These are phyloP conservation scores for Carex myosuroides DNA, from an alignment of 176 grass and related monocot species.

Conservation along the genomic window DNA sequence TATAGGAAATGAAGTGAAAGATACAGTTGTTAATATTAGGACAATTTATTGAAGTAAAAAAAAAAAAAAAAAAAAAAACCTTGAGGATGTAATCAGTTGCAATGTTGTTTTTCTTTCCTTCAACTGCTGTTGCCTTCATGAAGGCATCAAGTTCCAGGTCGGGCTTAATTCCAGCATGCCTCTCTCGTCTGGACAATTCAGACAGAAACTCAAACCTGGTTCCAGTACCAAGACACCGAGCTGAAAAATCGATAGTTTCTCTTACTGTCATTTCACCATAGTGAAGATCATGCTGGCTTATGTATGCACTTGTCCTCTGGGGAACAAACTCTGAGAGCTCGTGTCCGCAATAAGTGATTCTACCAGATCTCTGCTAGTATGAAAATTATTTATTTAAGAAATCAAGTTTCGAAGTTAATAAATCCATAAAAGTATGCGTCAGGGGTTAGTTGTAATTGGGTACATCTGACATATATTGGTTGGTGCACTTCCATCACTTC, in stretches of 20 bases:
- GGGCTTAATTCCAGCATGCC: conserved; percentile 55
- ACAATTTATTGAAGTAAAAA: not conserved
- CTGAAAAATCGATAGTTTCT: conserved; percentile 63
- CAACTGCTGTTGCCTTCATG: conserved; percentile 46
- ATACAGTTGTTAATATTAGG: not conserved
- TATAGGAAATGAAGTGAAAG: not conserved
- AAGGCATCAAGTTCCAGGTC: conserved; percentile 54
- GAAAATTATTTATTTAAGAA: not conserved
- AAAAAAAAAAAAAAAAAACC: conserved; percentile 25
- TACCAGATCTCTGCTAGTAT: conserved; percentile 30
- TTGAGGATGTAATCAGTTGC: conserved; percentile 57
- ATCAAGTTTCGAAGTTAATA: not conserved
- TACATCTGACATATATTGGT: not conserved
- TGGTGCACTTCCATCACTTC: not conserved
- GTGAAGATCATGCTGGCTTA: conserved; percentile 65
- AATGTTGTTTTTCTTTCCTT: conserved; percentile 47
- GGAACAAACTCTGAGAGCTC: conserved; percentile 48
- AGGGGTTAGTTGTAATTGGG: not conserved
- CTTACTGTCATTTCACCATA: conserved; percentile 58
- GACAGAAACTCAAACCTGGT: conserved; percentile 45
- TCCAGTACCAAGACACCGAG: conserved; percentile 46
- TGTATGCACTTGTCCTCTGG: conserved; percentile 49
- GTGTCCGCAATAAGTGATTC: conserved; percentile 50
- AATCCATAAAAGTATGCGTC: not conserved
- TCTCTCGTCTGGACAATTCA: conserved; percentile 53